phyloP scores from a whole-genome alignment of 345 rosid genomes.

The Acer saccharum region DNA sequence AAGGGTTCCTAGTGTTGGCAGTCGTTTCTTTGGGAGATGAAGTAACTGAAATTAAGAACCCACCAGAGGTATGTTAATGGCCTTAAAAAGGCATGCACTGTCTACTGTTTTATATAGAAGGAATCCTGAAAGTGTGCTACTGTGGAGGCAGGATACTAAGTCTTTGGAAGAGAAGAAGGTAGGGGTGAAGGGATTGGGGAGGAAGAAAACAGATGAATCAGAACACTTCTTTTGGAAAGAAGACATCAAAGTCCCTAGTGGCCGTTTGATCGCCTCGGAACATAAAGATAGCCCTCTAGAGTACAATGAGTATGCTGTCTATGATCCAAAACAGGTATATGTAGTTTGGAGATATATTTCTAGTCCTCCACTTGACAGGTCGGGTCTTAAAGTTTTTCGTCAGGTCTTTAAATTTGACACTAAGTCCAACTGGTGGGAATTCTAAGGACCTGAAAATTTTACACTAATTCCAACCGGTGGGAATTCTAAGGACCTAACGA shows the following conservation, averaged over 20 bases:
- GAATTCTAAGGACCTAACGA: too few relatives aligned
- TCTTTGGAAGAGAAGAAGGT: slow-evolving; percentile 59
- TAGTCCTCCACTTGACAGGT: too few relatives aligned
- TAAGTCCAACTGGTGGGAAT: too few relatives aligned
- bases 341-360: background rate
- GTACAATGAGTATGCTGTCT: slow-evolving; percentile 78
- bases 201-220: slow-evolving; percentile 73
- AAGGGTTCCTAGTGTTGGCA: slow-evolving; percentile 73
- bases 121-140: background rate
- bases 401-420: too few relatives aligned
- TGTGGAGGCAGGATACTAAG: slow-evolving; percentile 44
- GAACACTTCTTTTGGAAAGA: slow-evolving; percentile 65
- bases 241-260: slow-evolving; percentile 76
- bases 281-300: slow-evolving; percentile 68
- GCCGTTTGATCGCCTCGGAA: slow-evolving; percentile 58
- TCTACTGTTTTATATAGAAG: background rate
- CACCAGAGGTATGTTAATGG: slow-evolving; percentile 47
- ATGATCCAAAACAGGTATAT: slow-evolving; percentile 74
- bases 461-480: too few relatives aligned
- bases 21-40: slow-evolving; percentile 63
- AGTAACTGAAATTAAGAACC: slow-evolving; percentile 40
- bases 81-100: background rate
- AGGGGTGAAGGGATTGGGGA: slow-evolving; percentile 73
- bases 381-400: too few relatives aligned
- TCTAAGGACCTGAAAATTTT: too few relatives aligned